Evolutionary conservation across 768 basidiomycete genomes (phyloP).

Genomic region (Cyathus striatus): DNA sequence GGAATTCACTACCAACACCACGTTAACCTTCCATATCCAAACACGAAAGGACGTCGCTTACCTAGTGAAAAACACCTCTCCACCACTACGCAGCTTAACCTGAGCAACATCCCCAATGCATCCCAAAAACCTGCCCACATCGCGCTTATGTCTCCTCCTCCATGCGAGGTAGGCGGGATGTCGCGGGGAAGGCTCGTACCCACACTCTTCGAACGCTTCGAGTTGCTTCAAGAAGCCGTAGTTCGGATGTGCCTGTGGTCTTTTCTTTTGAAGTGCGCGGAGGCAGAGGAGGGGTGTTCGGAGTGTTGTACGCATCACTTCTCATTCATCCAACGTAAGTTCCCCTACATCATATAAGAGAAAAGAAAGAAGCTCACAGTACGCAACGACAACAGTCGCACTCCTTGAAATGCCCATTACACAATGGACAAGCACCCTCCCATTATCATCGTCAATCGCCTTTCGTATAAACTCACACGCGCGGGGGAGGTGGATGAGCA

Average conservation of each 20-base stretch:
- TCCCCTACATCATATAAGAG: too few relatives aligned
- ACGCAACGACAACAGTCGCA: slow-evolving; percentile 53
- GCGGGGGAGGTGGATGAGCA: too few relatives aligned
- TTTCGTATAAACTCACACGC: too few relatives aligned
- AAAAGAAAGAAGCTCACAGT: too few relatives aligned
- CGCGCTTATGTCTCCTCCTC: slow-evolving; percentile 50
- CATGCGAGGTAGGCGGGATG: slow-evolving; percentile 49
- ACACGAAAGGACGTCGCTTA: too few relatives aligned
- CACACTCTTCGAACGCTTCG: slow-evolving; percentile 46
- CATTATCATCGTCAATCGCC: too few relatives aligned
- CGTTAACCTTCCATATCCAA: too few relatives aligned
- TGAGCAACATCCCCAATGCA: slow-evolving; percentile 45
- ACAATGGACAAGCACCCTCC: slow-evolving; percentile 66
- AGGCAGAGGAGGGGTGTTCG: too few relatives aligned
- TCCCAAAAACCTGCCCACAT: slow-evolving; percentile 48
- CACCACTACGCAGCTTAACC: too few relatives aligned
- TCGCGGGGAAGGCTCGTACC: slow-evolving; percentile 35
- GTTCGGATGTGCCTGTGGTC: slow-evolving; percentile 39
- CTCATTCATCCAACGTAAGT: too few relatives aligned
- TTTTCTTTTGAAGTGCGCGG: slow-evolving; percentile 41
- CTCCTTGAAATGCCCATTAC: slow-evolving; percentile 72
- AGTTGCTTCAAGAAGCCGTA: slow-evolving; percentile 58
- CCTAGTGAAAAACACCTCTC: too few relatives aligned
- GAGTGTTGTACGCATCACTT: too few relatives aligned
- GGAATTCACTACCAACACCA: slow-evolving; percentile 67